A percentile compares a stretch with the other conserved stretches of the same genome.
Conservation (phyloP, 1,139 yeast genomes). For the Yamadazyma epiphylla region DNA sequence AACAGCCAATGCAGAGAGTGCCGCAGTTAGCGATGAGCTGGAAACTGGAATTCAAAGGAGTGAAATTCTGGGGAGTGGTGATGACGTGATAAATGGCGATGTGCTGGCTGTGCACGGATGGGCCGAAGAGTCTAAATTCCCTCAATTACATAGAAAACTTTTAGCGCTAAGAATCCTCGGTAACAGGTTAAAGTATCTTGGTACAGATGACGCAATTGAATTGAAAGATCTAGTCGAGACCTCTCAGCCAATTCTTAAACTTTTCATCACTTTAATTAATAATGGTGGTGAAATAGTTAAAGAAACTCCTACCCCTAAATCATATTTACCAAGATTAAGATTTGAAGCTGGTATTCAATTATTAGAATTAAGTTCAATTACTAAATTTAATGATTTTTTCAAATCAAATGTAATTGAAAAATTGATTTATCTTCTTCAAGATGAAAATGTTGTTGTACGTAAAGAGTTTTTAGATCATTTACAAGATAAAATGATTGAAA, state of each 20-base stretch:
- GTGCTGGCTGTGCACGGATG: conserved; percentile 34
- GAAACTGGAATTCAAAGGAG: conserved; percentile 15
- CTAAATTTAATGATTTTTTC: conserved; percentile 51
- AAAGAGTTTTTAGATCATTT: conserved; percentile 46
- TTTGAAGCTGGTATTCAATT: conserved; percentile 65
- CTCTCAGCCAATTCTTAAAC: conserved; percentile 64
- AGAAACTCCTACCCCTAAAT: conserved; percentile 55
- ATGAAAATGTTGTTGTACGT: conserved; percentile 60
- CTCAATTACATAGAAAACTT: conserved; percentile 42
- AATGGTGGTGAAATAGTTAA: conserved; percentile 81
- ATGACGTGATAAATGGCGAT: conserved; percentile 3
- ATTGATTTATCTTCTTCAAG: conserved; percentile 62
- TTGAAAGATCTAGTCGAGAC: conserved; percentile 23
- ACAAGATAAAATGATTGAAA: conserved; percentile 49
- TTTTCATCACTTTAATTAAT: conserved; percentile 62
- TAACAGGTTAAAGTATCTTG: conserved; percentile 55
- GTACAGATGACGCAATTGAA: conserved; percentile 24
- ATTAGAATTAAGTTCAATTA: conserved; percentile 59
- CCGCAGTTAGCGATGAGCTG: conserved; percentile 11
- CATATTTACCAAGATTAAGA: conserved; percentile 59
- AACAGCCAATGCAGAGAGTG: conserved; percentile 38
- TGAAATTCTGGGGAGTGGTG: background rate
- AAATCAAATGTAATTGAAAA: conserved; percentile 49
- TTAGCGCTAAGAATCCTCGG: conserved; percentile 58
- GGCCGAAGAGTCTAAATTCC: conserved; percentile 47